Evolutionary conservation across 495 filamentous ascomycete genomes (phyloP).

Genomic region (Rhypophila decipiens): DNA sequence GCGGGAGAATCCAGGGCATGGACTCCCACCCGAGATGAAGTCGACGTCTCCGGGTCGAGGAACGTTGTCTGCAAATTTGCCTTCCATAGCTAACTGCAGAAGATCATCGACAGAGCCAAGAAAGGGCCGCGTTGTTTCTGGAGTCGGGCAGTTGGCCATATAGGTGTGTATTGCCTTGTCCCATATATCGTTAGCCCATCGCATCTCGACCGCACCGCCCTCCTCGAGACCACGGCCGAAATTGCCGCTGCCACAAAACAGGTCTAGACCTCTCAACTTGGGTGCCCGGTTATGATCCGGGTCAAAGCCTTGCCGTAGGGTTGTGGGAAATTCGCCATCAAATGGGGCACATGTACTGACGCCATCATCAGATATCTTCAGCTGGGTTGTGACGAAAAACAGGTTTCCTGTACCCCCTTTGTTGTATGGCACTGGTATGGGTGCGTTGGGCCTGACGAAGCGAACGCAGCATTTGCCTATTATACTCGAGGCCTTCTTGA

Average conservation of each 20-base stretch:
- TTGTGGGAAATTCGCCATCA: constrained; percentile 16
- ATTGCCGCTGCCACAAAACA: constrained; percentile 71
- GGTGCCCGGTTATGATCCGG: constrained; percentile 14
- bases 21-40: constrained; percentile 64
- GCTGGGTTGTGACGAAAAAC: constrained; percentile 51
- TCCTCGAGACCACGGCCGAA: constrained; percentile 71
- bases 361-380: constrained; percentile 10
- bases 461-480: constrained; percentile 52
- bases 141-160: constrained; percentile 46
- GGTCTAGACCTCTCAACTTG: constrained; percentile 52
- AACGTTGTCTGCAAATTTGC: constrained; percentile 37
- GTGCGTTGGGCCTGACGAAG: constrained; percentile 36
- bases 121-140: constrained; percentile 38
- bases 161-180: constrained; percentile 60
- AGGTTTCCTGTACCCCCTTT: constrained; percentile 55
- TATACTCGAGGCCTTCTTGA: constrained; percentile 35
- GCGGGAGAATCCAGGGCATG: constrained; percentile 65
- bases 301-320: constrained; percentile 53
- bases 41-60: constrained; percentile 55
- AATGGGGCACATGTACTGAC: constrained; percentile 16
- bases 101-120: constrained; percentile 67
- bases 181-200: constrained; percentile 60
- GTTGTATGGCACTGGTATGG: constrained; percentile 57
- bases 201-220: constrained; percentile 54
- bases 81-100: constrained; percentile 47